Evolutionary conservation across 805 yeast species (phyloP).

Genomic region (Hanseniaspora vineae): DNA sequence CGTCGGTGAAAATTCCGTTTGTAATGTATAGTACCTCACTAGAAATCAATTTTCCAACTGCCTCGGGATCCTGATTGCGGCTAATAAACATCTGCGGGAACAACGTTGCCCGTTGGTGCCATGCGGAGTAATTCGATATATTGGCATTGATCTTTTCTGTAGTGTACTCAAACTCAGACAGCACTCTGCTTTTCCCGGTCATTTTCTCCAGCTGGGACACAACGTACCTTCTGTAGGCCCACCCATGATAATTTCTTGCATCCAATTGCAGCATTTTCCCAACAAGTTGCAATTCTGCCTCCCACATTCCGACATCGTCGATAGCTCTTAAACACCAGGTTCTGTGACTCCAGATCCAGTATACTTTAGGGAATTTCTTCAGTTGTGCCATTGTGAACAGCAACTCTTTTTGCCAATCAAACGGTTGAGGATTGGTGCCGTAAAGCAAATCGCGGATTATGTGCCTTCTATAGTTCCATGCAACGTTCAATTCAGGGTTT

Average conservation of each 20-base stretch:
- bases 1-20: conserved; percentile 84
- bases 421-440: background rate
- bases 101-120: conserved; percentile 78
- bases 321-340: conserved; percentile 60
- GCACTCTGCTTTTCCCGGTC: conserved; percentile 20
- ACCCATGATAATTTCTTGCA: conserved; percentile 83
- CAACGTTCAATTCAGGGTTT: conserved; percentile 81
- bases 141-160: conserved; percentile 66
- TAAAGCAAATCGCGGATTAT: conserved; percentile 32
- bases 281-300: conserved; percentile 56
- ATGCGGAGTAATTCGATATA: conserved; percentile 88
- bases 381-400: conserved; percentile 44
- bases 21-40: conserved; percentile 57
- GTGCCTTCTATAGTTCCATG: conserved; percentile 84
- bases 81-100: conserved; percentile 34
- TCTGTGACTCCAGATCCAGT: conserved; percentile 96
- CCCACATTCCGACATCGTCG: conserved; percentile 39
- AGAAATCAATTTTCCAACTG: conserved; percentile 28
- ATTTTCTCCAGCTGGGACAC: conserved; percentile 26
- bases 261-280: conserved; percentile 57
- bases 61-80: conserved; percentile 13
- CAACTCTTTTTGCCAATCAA: conserved; percentile 40
- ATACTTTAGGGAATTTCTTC: conserved; percentile 68
- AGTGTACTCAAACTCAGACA: conserved; percentile 61
- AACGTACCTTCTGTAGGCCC: conserved; percentile 83